These are phyloP conservation scores for Lactarius deliciosus DNA, from an alignment of 768 basidiomycete species.

Conservation along the genomic window DNA sequence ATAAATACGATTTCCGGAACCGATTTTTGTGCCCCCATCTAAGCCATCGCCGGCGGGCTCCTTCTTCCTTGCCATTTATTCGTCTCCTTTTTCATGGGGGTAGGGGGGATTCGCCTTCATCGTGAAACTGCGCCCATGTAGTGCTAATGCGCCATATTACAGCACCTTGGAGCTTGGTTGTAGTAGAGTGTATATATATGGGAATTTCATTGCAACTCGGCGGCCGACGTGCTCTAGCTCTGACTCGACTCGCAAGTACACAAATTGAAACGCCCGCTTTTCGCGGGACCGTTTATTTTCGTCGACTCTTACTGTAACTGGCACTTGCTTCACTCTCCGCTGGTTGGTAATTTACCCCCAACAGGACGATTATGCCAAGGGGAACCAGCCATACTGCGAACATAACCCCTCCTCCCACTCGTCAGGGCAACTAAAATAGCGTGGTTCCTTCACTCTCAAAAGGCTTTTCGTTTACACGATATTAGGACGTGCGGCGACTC, in stretches of 20 bases:
- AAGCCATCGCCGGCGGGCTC: background rate
- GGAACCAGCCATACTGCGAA: too few species aligned
- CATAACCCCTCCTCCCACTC: background rate
- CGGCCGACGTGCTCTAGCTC: background rate
- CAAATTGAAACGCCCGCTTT: background rate
- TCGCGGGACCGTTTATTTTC: background rate
- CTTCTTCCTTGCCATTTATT: too few species aligned
- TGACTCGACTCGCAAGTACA: background rate
- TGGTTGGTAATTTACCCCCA: too few species aligned
- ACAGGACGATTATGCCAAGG: too few species aligned
- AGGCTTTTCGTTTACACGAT: too few species aligned
- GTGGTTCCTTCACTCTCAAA: background rate
- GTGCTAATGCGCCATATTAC: too few species aligned
- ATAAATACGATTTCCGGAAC: background rate
- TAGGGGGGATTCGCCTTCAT: too few species aligned
- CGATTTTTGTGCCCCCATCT: background rate
- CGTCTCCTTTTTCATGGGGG: too few species aligned
- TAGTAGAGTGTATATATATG: too few species aligned
- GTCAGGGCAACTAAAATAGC: background rate
- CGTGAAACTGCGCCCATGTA: too few species aligned
- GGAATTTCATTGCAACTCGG: background rate
- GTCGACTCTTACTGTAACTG: background rate
- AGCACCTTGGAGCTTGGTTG: too few species aligned
- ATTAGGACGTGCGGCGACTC: too few species aligned
- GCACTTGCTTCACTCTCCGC: background rate